Percentiles rank a stretch among this genome's conserved stretches.
Evolutionary conservation across 805 yeast species (phyloP).

Genomic region (Phaffomyces antillensis): DNA sequence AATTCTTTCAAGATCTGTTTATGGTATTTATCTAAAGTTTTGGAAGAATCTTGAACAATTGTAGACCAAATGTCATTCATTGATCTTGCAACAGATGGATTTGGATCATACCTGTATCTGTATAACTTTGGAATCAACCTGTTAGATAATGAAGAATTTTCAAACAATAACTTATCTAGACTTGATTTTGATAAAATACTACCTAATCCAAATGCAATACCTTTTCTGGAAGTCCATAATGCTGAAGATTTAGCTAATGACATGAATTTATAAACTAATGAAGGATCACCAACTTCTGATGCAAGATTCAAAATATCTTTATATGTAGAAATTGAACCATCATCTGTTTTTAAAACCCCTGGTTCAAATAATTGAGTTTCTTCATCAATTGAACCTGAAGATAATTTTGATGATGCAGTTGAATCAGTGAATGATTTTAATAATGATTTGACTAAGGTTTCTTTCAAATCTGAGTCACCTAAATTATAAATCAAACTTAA

Average conservation of each 20-base stretch:
- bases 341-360: conserved; percentile 71
- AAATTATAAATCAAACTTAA: conserved; percentile 72
- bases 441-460: conserved; percentile 64
- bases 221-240: conserved; percentile 88
- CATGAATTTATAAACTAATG: conserved; percentile 91
- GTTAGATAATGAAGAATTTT: conserved; percentile 46
- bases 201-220: conserved; percentile 90
- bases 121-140: conserved; percentile 74
- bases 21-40: conserved; percentile 46
- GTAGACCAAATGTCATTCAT: conserved; percentile 89
- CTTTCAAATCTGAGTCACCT: conserved; percentile 62
- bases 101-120: conserved; percentile 84
- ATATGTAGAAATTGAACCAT: conserved; percentile 84
- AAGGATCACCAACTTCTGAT: conserved; percentile 92
- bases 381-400: conserved; percentile 62
- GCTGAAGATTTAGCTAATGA: conserved; percentile 81
- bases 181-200: conserved; percentile 75
- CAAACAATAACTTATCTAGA: conserved; percentile 50
- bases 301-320: conserved; percentile 85
- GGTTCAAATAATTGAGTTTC: conserved; percentile 85
- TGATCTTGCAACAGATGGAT: conserved; percentile 60
- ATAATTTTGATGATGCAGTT: conserved; percentile 33
- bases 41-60: conserved; percentile 49
- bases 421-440: conserved; percentile 74
- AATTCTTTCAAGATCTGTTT: conserved; percentile 58